These are phyloP conservation scores for Allium cepa DNA, from an alignment of 106 monocot species.

Conservation along the genomic window DNA sequence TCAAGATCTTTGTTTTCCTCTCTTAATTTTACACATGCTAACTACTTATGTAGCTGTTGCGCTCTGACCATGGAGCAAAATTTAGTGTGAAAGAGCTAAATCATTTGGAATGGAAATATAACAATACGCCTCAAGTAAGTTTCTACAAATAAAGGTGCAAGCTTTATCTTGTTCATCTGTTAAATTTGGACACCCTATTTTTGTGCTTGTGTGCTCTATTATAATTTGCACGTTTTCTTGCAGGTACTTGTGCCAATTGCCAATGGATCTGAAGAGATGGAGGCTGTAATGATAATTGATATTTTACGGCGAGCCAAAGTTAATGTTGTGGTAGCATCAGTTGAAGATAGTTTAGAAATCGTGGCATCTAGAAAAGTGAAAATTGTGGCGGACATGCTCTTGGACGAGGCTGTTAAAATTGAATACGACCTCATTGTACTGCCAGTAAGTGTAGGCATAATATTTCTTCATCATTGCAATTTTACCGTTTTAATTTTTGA, in stretches of 20 bases:
- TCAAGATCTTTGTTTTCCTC: not conserved
- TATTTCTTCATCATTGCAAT: not conserved
- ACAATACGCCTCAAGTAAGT: conserved; percentile 60
- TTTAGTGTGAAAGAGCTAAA: conserved; percentile 61
- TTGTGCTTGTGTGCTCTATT: not conserved
- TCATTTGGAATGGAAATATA: conserved; percentile 53
- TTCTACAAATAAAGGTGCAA: not conserved
- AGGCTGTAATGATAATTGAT: conserved; percentile 82
- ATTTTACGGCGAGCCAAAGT: conserved; percentile 62
- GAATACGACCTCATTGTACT: conserved; percentile 78
- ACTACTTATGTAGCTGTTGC: conserved; percentile 46
- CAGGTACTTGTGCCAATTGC: conserved; percentile 93
- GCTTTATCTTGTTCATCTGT: not conserved
- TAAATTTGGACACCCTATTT: not conserved
- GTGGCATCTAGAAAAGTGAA: conserved; percentile 91
- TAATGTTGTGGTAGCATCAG: conserved; percentile 65
- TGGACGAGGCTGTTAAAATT: conserved; percentile 51
- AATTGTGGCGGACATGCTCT: conserved; percentile 60
- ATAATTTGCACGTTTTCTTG: not conserved
- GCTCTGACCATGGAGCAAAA: conserved; percentile 55
- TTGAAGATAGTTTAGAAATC: conserved; percentile 70
- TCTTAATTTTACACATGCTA: not conserved
- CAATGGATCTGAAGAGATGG: conserved; percentile 92
- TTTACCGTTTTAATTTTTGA: not conserved
- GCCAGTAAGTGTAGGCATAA: conserved; percentile 40